A percentile compares a stretch with the other conserved stretches of the same genome.
Evolutionary conservation across 768 basidiomycete species (phyloP).

Genomic region (Mycena rebaudengoi): DNA sequence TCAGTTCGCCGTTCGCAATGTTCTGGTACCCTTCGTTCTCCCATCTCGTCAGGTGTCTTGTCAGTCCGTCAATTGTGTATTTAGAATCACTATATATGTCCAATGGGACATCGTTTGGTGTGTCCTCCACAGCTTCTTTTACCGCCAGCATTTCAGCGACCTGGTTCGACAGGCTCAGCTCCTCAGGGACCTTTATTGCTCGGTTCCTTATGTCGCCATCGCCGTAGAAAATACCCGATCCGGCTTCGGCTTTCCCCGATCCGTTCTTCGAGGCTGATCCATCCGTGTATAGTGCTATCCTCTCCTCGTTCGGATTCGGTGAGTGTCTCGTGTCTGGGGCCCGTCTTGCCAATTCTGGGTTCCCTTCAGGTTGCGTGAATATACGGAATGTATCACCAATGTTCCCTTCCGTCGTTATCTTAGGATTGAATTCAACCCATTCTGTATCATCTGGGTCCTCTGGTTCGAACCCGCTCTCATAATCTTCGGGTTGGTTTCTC

Average conservation of each 20-base stretch:
- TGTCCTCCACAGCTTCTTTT: not conserved
- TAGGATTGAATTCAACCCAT: not conserved
- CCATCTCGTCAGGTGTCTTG: not conserved
- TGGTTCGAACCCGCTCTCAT: constrained; percentile 7
- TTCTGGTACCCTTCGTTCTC: not conserved
- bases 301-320: not conserved
- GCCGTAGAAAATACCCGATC: not conserved
- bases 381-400: constrained; percentile 10
- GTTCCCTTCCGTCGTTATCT: not conserved
- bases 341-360: not conserved
- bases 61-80: not conserved
- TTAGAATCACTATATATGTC: not conserved
- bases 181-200: not conserved
- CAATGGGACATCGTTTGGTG: not conserved
- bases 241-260: not conserved
- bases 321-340: not conserved
- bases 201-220: not conserved
- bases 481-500: constrained; percentile 3
- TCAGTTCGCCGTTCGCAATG: not conserved
- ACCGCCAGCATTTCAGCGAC: not conserved
- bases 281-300: not conserved
- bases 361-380: not conserved
- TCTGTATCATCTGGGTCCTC: not conserved
- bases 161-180: not conserved
- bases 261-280: no score